Conservation (phyloP, 345 rosid genomes). For the Eucalyptus regnans region DNA sequence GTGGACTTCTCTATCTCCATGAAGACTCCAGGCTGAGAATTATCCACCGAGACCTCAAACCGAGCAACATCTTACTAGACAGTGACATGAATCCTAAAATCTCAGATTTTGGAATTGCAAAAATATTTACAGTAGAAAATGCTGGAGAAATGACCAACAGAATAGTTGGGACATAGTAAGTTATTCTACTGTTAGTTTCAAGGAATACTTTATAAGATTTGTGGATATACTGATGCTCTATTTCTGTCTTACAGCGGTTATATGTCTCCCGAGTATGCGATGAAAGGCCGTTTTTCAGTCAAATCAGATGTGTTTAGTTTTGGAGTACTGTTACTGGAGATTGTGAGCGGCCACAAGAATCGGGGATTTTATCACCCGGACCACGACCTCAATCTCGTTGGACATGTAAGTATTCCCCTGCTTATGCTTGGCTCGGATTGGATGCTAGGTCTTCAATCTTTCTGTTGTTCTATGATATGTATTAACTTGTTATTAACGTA, state of each 20-base stretch:
- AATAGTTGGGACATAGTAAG: constrained; percentile 27
- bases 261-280: constrained; percentile 36
- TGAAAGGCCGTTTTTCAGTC: constrained; percentile 21
- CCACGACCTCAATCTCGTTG: constrained; percentile 8
- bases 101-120: constrained; percentile 30
- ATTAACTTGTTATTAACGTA: not conserved
- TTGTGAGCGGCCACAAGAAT: constrained; percentile 20
- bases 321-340: constrained; percentile 31
- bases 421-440: not conserved
- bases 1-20: constrained; percentile 27
- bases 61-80: constrained; percentile 20
- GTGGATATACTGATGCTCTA: not conserved
- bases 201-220: not conserved
- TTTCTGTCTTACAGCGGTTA: constrained; percentile 15
- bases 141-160: constrained; percentile 8
- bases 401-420: constrained; percentile 9
- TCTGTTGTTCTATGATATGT: not conserved
- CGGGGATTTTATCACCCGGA: not conserved
- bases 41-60: constrained; percentile 27
- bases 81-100: constrained; percentile 18
- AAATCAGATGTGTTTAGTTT: constrained; percentile 36
- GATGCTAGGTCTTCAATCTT: not conserved
- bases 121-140: constrained; percentile 6
- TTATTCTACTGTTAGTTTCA: not conserved
- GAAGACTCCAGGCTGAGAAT: constrained; percentile 24